These are phyloP conservation scores for Fagopyrum homotropicum DNA, from an alignment of 148 eudicot genomes.

Conservation along the genomic window DNA sequence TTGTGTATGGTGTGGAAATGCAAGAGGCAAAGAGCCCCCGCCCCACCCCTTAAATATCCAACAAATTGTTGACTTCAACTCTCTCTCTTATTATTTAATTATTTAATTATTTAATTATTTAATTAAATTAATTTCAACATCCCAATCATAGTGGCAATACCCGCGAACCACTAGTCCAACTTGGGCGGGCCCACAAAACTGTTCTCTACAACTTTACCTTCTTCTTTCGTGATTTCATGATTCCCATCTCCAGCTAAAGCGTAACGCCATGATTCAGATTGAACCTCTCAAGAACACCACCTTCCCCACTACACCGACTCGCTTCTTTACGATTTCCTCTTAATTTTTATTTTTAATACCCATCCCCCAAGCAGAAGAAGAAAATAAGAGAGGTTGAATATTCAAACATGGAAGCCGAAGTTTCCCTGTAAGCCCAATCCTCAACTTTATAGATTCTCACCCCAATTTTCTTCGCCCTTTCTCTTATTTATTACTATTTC, in stretches of 20 bases:
- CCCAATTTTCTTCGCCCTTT: not conserved
- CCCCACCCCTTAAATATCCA: not conserved
- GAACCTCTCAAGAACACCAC: no score
- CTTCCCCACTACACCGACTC: not conserved
- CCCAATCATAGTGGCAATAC: not conserved
- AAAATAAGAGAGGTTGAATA: conserved; percentile 1
- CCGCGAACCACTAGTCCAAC: not conserved
- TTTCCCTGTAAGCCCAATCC: conserved; percentile 39
- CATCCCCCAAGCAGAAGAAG: not conserved
- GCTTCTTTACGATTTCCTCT: not conserved
- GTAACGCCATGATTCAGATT: no score
- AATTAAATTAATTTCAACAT: not conserved
- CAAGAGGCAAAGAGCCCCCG: not conserved
- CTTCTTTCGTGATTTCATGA: no score
- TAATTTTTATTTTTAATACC: not conserved
- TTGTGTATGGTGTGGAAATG: not conserved
- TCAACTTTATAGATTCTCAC: not conserved
- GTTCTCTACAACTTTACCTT: no score
- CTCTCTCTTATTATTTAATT: not conserved
- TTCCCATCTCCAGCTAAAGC: no score
- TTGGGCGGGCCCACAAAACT: not conserved
- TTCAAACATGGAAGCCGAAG: conserved; percentile 47
- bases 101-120: not conserved
- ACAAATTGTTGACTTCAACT: not conserved
- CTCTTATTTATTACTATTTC: not conserved